Evolutionary conservation across 495 filamentous ascomycete species (phyloP).

Genomic region (Acidiella bohemica): DNA sequence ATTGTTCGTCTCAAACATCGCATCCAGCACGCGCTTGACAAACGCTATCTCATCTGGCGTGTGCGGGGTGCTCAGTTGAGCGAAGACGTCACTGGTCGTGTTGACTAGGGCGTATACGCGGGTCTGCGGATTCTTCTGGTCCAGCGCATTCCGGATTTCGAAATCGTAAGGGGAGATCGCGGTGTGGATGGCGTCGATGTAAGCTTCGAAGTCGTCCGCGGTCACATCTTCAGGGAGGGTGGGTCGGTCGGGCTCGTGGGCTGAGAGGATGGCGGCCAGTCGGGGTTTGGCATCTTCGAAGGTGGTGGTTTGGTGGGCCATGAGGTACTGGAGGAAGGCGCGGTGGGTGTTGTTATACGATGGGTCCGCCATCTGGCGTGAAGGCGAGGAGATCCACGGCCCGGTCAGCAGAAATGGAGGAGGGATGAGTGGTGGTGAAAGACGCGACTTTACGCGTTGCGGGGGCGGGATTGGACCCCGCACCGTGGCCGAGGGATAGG

Average conservation of each 20-base stretch:
- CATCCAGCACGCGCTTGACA: slow-evolving; percentile 75
- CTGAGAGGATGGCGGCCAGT: slow-evolving; percentile 60
- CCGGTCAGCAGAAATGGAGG: no score
- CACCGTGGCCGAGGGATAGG: no score
- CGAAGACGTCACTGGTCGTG: slow-evolving; percentile 65
- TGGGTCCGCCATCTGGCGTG: no score
- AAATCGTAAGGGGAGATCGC: slow-evolving; percentile 69
- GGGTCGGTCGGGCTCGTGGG: slow-evolving; percentile 34
- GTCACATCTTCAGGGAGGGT: slow-evolving; percentile 47
- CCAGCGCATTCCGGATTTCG: slow-evolving; percentile 61
- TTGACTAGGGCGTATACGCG: slow-evolving; percentile 72
- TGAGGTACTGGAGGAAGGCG: slow-evolving; percentile 86
- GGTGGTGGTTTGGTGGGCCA: slow-evolving; percentile 63
- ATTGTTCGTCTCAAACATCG: slow-evolving; percentile 83
- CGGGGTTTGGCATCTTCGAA: slow-evolving; percentile 57
- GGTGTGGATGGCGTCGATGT: slow-evolving; percentile 53
- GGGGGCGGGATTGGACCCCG: no score
- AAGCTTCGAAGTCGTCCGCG: slow-evolving; percentile 50
- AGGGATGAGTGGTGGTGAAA: no score
- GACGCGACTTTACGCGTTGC: no score
- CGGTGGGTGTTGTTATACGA: slow-evolving; percentile 55
- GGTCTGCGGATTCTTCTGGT: slow-evolving; percentile 40
- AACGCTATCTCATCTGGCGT: slow-evolving; percentile 78
- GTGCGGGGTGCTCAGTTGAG: slow-evolving; percentile 74
- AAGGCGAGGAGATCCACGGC: no score